Conservation (phyloP, 257 asterid genomes). For the Solanum phureja region DNA sequence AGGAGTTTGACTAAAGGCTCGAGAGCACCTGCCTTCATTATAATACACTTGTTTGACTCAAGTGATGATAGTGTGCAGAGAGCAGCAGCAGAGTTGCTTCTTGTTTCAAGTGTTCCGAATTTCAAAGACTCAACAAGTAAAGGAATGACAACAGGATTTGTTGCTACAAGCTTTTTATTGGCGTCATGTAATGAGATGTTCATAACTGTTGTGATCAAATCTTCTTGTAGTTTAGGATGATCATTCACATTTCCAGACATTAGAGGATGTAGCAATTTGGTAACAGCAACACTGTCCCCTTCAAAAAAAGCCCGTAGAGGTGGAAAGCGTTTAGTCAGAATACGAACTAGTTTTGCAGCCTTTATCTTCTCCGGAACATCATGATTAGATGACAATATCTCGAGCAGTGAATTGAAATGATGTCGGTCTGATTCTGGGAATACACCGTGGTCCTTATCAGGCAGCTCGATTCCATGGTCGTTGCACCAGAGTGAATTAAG, state of each 20-base stretch:
- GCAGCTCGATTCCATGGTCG: conserved; percentile 3
- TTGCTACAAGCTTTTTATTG: conserved; percentile 15
- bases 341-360: conserved; percentile 35
- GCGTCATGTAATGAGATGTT: conserved; percentile 28
- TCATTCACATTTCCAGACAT: conserved; percentile 3
- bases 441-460: conserved; percentile 3
- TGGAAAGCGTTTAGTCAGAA: conserved; percentile 20
- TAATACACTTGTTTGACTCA: conserved; percentile 24
- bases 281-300: conserved; percentile 12
- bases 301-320: conserved; percentile 25
- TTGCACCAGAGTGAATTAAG: conserved; percentile 34
- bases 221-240: conserved; percentile 24
- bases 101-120: conserved; percentile 12
- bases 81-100: conserved; percentile 37
- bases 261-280: conserved; percentile 20
- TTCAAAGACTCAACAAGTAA: conserved; percentile 21
- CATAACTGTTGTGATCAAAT: conserved; percentile 19
- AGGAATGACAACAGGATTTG: conserved; percentile 17
- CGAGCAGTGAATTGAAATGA: conserved; percentile 20
- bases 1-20: conserved; percentile 31
- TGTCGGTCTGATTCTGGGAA: conserved; percentile 2
- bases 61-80: conserved; percentile 22
- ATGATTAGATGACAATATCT: conserved; percentile 12
- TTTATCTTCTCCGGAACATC: conserved; percentile 10
- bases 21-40: conserved; percentile 28